Base-by-base conservation (phyloP, 257 asterid species). In the Eustoma russellianum region DNA sequence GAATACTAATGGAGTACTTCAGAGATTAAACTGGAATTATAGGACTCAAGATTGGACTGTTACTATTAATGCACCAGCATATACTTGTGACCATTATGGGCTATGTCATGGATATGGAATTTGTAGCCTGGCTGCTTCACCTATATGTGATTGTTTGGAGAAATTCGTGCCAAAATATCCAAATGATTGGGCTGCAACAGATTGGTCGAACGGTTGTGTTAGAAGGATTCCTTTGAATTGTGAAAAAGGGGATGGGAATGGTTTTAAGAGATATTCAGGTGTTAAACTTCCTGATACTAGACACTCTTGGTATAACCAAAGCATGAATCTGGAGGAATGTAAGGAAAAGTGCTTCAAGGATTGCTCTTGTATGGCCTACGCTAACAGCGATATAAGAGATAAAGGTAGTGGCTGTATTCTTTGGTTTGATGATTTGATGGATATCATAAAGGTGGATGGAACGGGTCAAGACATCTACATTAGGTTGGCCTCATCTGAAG, bases 301-400 rank as follows among this genome's bases (percentile, higher is more conserved):
- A 3, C 11, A 48, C 34, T 70, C 73, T 33, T 55, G 65, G 73
- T 59, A 30, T 19, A 40, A 54, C 34, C 4, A 14, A 45, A 63
- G 24, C 12, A 63, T 70, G 54, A 52, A 45, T 6, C 63, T 70
- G 0, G 53, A 62, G 2, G 67, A 63, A 43, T 71, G 77, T 47
- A 59, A 57, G 34, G 45, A 44, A 13, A 30, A 40, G 59, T 71
- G 81, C 60, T 57, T 61, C 13, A 64, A 59, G 14, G 61, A 75
- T 19, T 71, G 81, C 52, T 64, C 70, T 13, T 75, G 81, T 33
- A 41, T 47, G 68, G 75, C 77, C 18, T 64, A 67, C 50, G 19
- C 73, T 17, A 55, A 67, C 30, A 48, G 55, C 8, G 57, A 68
- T 15, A 43, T 61, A n/a, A 60, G 72, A 24, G 60, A 52, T 30